phyloP scores from a whole-genome alignment of 306 rosid genomes.

The Pterocarpus macrocarpus region DNA sequence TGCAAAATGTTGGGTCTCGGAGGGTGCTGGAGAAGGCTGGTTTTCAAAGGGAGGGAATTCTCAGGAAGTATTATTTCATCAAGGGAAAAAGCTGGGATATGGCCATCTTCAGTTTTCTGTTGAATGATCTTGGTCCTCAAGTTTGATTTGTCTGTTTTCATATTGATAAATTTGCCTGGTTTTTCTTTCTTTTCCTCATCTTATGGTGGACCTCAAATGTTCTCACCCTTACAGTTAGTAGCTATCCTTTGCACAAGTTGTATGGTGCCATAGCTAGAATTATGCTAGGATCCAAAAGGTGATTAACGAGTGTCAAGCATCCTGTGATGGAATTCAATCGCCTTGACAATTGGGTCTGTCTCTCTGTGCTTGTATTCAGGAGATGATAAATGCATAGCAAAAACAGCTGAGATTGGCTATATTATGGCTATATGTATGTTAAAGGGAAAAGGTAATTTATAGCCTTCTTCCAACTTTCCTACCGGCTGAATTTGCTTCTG shows the following conservation, averaged over 20 bases:
- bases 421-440: constrained; percentile 46
- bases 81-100: constrained; percentile 63
- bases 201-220: background rate
- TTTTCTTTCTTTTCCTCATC: no score
- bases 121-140: constrained; percentile 37
- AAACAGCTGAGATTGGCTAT: constrained; percentile 65
- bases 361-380: constrained; percentile 49
- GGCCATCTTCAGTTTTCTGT: constrained; percentile 64
- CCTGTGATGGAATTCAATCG: constrained; percentile 14
- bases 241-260: background rate
- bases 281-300: background rate
- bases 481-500: background rate
- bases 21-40: constrained; percentile 79
- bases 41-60: constrained; percentile 70
- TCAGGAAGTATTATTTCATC: constrained; percentile 53
- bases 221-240: background rate
- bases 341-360: constrained; percentile 61
- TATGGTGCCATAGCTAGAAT: background rate
- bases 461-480: constrained; percentile 59
- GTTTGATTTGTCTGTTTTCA: background rate
- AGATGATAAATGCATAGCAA: constrained; percentile 46
- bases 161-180: no score
- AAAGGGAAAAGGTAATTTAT: constrained; percentile 64
- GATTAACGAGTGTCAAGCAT: background rate
- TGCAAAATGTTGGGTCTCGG: constrained; percentile 70